These are phyloP conservation scores for Pulveroboletus frians DNA, from an alignment of 768 basidiomycete species.

Conservation along the genomic window DNA sequence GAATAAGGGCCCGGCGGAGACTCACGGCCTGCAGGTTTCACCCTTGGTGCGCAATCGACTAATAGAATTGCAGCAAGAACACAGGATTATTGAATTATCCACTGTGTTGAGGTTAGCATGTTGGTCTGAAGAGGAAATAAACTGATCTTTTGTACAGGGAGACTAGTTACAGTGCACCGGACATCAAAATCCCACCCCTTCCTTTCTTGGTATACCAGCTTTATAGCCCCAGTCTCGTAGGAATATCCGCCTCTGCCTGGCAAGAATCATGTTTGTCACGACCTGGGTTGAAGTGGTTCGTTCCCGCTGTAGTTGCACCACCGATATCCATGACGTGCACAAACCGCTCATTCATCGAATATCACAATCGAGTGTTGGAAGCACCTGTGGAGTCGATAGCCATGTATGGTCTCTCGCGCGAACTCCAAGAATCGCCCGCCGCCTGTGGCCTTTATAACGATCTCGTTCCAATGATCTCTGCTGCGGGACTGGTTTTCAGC, in stretches of 20 bases:
- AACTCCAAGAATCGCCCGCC: slow-evolving; percentile 52
- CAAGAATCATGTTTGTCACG: slow-evolving; percentile 76
- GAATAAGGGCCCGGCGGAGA: slow-evolving; percentile 58
- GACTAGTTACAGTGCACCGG: slow-evolving; percentile 14
- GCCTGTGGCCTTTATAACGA: slow-evolving; percentile 44
- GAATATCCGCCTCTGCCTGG: slow-evolving; percentile 64
- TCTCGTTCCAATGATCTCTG: slow-evolving; percentile 55
- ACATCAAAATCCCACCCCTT: slow-evolving; percentile 16
- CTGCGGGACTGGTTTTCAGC: slow-evolving; percentile 58
- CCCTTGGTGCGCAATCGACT: slow-evolving; percentile 58
- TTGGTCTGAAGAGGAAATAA: background rate
- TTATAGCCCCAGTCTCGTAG: slow-evolving; percentile 43
- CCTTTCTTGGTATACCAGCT: slow-evolving; percentile 29
- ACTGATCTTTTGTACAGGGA: slow-evolving; percentile 18
- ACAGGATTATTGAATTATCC: slow-evolving; percentile 34
- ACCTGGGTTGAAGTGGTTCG: slow-evolving; percentile 75
- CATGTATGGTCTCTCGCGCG: slow-evolving; percentile 77
- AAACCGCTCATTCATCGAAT: slow-evolving; percentile 75
- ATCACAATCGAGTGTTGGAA: slow-evolving; percentile 52
- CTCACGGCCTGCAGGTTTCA: slow-evolving; percentile 53
- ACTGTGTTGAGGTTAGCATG: slow-evolving; percentile 42
- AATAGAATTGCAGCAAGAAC: slow-evolving; percentile 43
- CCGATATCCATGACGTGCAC: slow-evolving; percentile 68
- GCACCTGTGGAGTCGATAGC: slow-evolving; percentile 72
- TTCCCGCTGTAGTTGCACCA: slow-evolving; percentile 83